phyloP scores from a whole-genome alignment of 2,329 filamentous ascomycete genomes.

The Trichoderma polysporum region DNA sequence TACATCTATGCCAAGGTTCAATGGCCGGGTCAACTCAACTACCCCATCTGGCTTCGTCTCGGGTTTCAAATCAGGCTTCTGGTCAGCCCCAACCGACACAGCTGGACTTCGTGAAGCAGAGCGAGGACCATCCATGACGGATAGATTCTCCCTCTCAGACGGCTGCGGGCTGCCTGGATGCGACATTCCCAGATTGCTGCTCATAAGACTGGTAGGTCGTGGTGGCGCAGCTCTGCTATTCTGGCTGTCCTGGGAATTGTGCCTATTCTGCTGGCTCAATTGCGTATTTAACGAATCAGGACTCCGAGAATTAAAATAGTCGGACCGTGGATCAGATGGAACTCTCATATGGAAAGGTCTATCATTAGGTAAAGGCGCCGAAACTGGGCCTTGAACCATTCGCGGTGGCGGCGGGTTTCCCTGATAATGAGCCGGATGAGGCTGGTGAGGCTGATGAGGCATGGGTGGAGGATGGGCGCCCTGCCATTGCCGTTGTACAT shows the following conservation, averaged over 20 bases:
- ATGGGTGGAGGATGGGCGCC: background rate
- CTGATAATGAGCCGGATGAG: background rate
- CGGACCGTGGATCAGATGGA: background rate
- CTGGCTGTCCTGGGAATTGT: background rate
- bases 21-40: background rate
- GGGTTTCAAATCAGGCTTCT: background rate
- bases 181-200: background rate
- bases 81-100: slow-evolving; percentile 3
- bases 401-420: background rate
- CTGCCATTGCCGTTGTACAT: slow-evolving; percentile 2
- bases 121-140: background rate
- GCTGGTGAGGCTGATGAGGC: background rate
- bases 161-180: slow-evolving; percentile 1
- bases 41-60: background rate
- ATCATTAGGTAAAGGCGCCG: background rate
- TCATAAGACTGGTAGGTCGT: background rate
- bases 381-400: slow-evolving; percentile 2
- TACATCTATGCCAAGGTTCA: slow-evolving; percentile 13
- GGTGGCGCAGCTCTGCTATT: background rate
- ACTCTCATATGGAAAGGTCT: background rate
- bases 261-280: background rate
- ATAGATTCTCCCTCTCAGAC: background rate
- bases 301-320: background rate
- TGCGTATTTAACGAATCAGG: background rate
- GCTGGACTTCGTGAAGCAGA: slow-evolving; percentile 3